Conservation (phyloP, 331 rosid genomes). For the Rhamnella rubrinervis region DNA sequence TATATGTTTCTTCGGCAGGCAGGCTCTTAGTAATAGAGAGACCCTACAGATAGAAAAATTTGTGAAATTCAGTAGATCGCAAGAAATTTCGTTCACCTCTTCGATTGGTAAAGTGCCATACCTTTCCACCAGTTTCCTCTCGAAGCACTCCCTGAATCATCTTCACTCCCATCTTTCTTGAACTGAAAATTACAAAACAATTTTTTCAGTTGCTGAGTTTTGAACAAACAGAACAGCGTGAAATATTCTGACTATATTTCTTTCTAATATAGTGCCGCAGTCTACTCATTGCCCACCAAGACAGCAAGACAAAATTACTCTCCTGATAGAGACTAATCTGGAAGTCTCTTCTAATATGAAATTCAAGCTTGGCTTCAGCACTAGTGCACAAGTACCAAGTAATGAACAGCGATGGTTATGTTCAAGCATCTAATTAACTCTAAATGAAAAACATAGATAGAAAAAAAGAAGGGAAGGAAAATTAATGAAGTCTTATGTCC, state of each 20-base stretch:
- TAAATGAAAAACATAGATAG: no score
- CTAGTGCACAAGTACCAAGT: no score
- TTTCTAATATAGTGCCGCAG: not conserved
- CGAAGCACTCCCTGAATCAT: conserved; percentile 79
- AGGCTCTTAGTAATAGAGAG: conserved; percentile 74
- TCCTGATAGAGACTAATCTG: no score
- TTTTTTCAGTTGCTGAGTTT: not conserved
- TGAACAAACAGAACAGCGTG: not conserved
- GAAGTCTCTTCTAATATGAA: no score
- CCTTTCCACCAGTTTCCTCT: conserved; percentile 99
- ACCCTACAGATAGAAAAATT: conserved; percentile 43
- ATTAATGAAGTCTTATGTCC: no score
- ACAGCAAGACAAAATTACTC: no score
- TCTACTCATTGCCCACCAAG: not conserved
- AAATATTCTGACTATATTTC: not conserved
- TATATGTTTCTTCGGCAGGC: conserved; percentile 28
- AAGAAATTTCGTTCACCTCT: not conserved
- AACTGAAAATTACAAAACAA: conserved; percentile 28
- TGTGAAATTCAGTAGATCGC: conserved; percentile 12
- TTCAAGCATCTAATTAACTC: no score
- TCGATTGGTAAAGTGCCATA: conserved; percentile 17
- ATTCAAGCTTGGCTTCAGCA: no score
- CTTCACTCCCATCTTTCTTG: conserved; percentile 76
- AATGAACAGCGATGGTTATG: no score
- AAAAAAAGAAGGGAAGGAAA: no score